Conservation (phyloP, 495 filamentous ascomycete species). For the Oleoguttula mirabilis region DNA sequence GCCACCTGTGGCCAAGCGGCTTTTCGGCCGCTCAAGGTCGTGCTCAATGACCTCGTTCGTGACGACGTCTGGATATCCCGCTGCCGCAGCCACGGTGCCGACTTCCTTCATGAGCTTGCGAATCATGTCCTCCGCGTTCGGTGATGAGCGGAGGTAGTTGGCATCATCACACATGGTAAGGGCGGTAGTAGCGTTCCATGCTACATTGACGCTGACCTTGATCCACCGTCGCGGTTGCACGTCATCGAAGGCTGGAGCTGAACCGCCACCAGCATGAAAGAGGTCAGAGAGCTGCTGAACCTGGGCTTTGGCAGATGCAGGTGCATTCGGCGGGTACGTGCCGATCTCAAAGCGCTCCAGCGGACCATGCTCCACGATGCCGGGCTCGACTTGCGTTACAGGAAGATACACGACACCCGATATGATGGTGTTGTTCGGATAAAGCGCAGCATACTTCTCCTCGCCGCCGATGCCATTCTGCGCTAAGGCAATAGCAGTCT, state of each 20-base stretch:
- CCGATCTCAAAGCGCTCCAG: slow-evolving; percentile 38
- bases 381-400: slow-evolving; percentile 33
- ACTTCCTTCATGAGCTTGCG: slow-evolving; percentile 41
- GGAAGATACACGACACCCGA: slow-evolving; percentile 42
- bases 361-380: slow-evolving; percentile 26
- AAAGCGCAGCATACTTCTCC: slow-evolving; percentile 33
- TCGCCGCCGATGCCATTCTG: slow-evolving; percentile 49
- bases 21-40: slow-evolving; percentile 31
- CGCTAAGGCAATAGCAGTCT: slow-evolving; percentile 39
- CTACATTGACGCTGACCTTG: slow-evolving; percentile 41
- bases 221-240: slow-evolving; percentile 40
- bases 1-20: slow-evolving; percentile 27
- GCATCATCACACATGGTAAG: slow-evolving; percentile 37
- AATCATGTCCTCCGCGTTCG: slow-evolving; percentile 24
- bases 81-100: slow-evolving; percentile 33
- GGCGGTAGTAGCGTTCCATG: slow-evolving; percentile 43
- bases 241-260: slow-evolving; percentile 34
- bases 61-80: slow-evolving; percentile 33
- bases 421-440: slow-evolving; percentile 36
- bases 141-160: slow-evolving; percentile 34
- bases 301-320: slow-evolving; percentile 22
- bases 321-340: slow-evolving; percentile 33
- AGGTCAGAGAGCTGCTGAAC: slow-evolving; percentile 30
- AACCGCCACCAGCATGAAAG: slow-evolving; percentile 31
- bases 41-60: slow-evolving; percentile 31